Evolutionary conservation across 306 rosid genomes (phyloP), one percentile per base, ranked within the genome.

Genomic region (Prunus fruticosa): DNA sequence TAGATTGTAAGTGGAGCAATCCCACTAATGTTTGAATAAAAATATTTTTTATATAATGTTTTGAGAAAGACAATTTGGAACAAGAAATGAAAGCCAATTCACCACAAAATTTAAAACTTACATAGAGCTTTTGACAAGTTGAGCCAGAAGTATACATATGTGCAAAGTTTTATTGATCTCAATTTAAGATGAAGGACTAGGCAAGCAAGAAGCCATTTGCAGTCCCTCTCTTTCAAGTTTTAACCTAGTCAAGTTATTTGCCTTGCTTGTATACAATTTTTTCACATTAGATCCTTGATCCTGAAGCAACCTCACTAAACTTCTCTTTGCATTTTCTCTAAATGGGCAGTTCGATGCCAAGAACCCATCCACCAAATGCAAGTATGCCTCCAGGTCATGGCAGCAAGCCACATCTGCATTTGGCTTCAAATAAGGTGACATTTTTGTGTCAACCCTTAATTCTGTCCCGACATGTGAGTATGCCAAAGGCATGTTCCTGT

Each of bases 291-390:
- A 76, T 8, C 84, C 73, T 47, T 96, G 99, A 68, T 96, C 96
- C 30, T 91, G 78, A 62, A 96, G 76, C 73, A 96, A 76, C 27
- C 97, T 82, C 1, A 75, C 91, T 68, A 96, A 69, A 57, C 98
- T 96, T 11, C 99, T 83, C 84, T 96, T 96, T 0, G 99, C 99
- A 51, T 92, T 92, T 8, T 91, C 51, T 30, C 99, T 86, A 18
- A 96, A 96, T 0, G 99, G 99, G 80, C 90, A 84, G 53, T 92
- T 91, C 0, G 99, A 92, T 0, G 99, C 95, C 88, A 88, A 10
- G 51, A 84, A 96, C 5, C 99, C 99, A 74, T 96, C 99, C 78
- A 96, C 99, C 79, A 96, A 56, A 65, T 96, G 99, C 56, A 96
- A 57, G 64, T 96, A 96, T 5, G 99, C 99, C 79, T 96, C 99